Evolutionary conservation across 192 early-diverging fungal species (phyloP).

Genomic region (Backusella luteola): DNA sequence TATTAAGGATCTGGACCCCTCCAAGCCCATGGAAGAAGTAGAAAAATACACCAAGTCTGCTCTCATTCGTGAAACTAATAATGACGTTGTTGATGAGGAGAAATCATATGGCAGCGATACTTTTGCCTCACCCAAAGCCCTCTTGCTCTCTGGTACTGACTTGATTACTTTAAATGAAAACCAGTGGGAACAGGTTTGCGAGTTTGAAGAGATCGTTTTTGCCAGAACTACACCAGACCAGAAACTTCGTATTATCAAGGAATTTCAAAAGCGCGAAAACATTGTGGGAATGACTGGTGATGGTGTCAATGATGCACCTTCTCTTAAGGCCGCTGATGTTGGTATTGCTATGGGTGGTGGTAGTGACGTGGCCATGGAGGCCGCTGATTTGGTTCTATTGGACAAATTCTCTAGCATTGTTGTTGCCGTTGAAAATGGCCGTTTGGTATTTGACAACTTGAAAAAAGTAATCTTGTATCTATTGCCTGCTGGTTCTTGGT

Average conservation of each 20-base stretch:
- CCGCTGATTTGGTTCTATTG: conserved; percentile 63
- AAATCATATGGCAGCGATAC: conserved; percentile 42
- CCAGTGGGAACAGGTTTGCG: conserved; percentile 71
- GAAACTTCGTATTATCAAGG: conserved; percentile 80
- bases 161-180: conserved; percentile 52
- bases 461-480: conserved; percentile 86
- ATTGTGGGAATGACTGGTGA: conserved; percentile 88
- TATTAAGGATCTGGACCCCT: conserved; percentile 30
- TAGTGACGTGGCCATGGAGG: conserved; percentile 73
- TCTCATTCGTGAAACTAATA: conserved; percentile 82
- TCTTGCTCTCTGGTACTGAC: conserved; percentile 68
- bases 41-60: conserved; percentile 52
- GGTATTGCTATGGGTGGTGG: conserved; percentile 87
- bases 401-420: conserved; percentile 68
- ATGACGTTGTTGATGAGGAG: neutral
- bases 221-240: conserved; percentile 79
- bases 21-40: conserved; percentile 12
- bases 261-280: conserved; percentile 66
- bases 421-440: conserved; percentile 75
- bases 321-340: conserved; percentile 84
- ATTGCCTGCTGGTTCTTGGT: conserved; percentile 73
- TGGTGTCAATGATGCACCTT: conserved; percentile 92
- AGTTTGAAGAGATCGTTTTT: conserved; percentile 78
- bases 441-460: conserved; percentile 83
- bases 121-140: neutral